Evolutionary conservation across 169 alveolate genomes (phyloP), one percentile per base, ranked within the genome.

Genomic region (Eimeria necatrix): DNA sequence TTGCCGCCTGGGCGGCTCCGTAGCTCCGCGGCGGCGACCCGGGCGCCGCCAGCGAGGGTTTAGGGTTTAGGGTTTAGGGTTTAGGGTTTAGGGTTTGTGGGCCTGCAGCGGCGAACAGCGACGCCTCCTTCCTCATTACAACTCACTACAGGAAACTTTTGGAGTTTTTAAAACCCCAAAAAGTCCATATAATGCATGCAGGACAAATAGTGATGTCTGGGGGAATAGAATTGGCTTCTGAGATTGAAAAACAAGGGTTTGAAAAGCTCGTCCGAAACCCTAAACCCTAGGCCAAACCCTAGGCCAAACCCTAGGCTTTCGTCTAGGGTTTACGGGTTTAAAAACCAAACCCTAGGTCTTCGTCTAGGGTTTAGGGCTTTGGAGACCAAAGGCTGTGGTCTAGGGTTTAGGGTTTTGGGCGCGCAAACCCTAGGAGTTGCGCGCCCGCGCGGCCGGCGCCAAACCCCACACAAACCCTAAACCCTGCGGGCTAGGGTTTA

Each of bases 131-230:
- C 81, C 93, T 96, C 74, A 94, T 96, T 6, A 96, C 95, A n/a
- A 96, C 97, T 59, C 97, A 96, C 88, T 96, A 96, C 96, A 93
- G 94, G 94, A 96, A 95, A 71, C 83, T 96, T 10, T 88, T 96
- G 89, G 97, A 96, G 95, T 73, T 94, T 10, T 61, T 96, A 22
- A 78, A 87, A 59, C 97, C 97, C 51, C 94, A 95, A 87, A 91
- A 70, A 76, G 89, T 96, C 46, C 97, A 95, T 89, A 93, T 96
- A 74, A 95, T 96, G 96, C 96, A 96, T 24, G 95, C 93, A 24
- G 97, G 97, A 16, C 78, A 76, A 59, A 91, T 96, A 48, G 93
- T 96, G 59, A 88, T 76, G 53, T 76, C 96, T 24, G 97, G 97
- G 78, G 96, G 93, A 41, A 85, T 83, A 18, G 93, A 94, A 1